phyloP scores from a whole-genome alignment of 176 grass and related monocot genomes.

The Oryza brachyantha region DNA sequence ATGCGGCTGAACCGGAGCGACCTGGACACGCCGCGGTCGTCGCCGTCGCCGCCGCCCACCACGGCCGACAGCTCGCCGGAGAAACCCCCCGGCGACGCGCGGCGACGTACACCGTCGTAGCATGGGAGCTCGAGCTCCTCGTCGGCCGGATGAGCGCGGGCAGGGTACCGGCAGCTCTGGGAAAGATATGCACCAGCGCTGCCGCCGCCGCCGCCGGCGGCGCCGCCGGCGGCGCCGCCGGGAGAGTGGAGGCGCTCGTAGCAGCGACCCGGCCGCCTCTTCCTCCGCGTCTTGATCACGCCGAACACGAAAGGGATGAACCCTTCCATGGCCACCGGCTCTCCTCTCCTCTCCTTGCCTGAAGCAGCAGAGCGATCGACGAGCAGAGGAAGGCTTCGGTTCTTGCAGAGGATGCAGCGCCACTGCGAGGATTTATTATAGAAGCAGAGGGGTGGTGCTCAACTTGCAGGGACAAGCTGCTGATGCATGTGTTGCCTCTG shows the following conservation, averaged over 20 bases:
- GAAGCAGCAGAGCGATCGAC: background rate
- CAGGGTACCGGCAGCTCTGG: slow-evolving; percentile 40
- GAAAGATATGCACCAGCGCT: background rate
- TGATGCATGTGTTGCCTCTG: background rate
- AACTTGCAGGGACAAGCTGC: background rate
- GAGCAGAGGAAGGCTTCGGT: background rate
- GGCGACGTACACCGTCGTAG: background rate
- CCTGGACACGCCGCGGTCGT: slow-evolving; percentile 9
- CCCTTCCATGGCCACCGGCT: background rate
- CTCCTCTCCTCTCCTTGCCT: too few species aligned
- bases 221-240: background rate
- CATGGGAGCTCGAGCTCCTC: background rate
- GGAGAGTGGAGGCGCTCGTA: background rate
- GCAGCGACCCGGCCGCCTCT: background rate
- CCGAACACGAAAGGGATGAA: background rate
- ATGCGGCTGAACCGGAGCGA: slow-evolving; percentile 20
- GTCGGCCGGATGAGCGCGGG: slow-evolving; percentile 4
- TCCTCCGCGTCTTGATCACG: background rate
- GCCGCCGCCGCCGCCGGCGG: background rate
- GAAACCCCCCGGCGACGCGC: background rate
- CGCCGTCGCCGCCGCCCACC: too few species aligned
- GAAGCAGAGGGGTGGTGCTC: background rate
- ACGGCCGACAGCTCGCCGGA: background rate
- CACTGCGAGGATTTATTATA: background rate
- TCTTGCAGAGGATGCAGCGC: background rate